Evolutionary conservation across 176 grass and related monocot species (phyloP), one percentile per base, ranked within the genome.

Genomic region (Areca catechu): DNA sequence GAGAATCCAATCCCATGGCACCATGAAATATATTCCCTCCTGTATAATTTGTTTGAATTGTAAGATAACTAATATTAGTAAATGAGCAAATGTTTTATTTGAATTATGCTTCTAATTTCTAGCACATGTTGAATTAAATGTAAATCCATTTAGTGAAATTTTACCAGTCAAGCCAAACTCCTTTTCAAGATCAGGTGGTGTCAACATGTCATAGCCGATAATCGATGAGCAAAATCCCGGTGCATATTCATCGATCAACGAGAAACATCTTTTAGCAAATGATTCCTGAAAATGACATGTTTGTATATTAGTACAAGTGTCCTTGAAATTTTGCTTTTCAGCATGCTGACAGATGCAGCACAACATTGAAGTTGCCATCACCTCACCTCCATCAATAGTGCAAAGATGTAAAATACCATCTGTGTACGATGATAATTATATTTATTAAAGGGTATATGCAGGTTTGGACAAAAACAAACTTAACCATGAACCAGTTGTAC

Each of bases 21-120:
- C 93, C 93, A 19, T 97, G 93, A 59, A 97, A 97, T 52, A 97
- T 88, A 71, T 97, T 97, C 7, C 93, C 93, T 47, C 93, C 93
- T 97, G 68, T 49, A 19, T 70, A 61, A 72, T 69, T 37, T 48
- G 19, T 67, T 74, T 53, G 18, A 9, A 61, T 3, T 20, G 19
- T 65, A 3, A 27, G 21, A 43, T 34, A 65, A 19, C 21, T 5
- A 27, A 53, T 52, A 19, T 18, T 28, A 22, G 23, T 19, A 3
- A 51, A 23, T 19, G 7, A 27, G 15, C 16, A 24, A 43, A 43
- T 43, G 34, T 43, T 43, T 43, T 43, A 43, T 43, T 12, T 12
- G 34, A 43, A 43, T 43, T 7, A 14, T 43, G 34, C 7, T 43
- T 43, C 9, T 43, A 12, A 43, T 43, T 43, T 43, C 9, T 1